Base-by-base conservation (phyloP, 257 asterid species). In the Nicotiana attenuata region DNA sequence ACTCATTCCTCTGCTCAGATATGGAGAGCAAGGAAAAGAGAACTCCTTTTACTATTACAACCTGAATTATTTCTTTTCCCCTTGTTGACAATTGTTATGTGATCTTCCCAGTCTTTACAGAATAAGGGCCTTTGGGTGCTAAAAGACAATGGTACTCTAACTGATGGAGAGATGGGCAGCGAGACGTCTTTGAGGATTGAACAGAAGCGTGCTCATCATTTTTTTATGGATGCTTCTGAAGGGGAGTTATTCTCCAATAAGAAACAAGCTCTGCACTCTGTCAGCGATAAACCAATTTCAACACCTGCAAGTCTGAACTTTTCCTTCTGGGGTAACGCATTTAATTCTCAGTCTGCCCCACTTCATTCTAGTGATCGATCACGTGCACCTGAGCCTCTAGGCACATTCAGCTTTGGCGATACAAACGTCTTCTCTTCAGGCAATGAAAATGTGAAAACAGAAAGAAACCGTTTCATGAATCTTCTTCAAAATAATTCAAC, bases 241-340 rank as follows among this genome's bases (percentile, higher is more conserved):
- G 83, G 78, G 73, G 91, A 89, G 76, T 63, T 85, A 14, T 83
- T 86, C 61, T 45, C 82, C 76, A 86, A 82, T 88, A 93, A 93
- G 89, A 93, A 89, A 84, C 97, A 91, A 85, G 93, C 89, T n/a
- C 73, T 86, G 81, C 92, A 90, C 33, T 83, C 88, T 76, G 84
- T 81, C 50, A 77, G 85, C 66, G 84, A 38, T 60, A 41, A 75
- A 77, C 84, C 86, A 52, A 67, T 84, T 76, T 80, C 87, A 24
- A 89, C 65, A 76, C 76, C 82, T 76, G 85, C 84, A 63, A 83
- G 82, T 80, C 47, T 63, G 87, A 89, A 86, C 76, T 65, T 85
- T 81, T 85, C 86, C 56, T 77, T 86, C 45, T 85, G 89, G 92
- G 86, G 67, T 14, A 88, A 82, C 52, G 59, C 87, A 78, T 77